Conservation (phyloP, 179 eudicot genomes). For the Vitellaria paradoxa region DNA sequence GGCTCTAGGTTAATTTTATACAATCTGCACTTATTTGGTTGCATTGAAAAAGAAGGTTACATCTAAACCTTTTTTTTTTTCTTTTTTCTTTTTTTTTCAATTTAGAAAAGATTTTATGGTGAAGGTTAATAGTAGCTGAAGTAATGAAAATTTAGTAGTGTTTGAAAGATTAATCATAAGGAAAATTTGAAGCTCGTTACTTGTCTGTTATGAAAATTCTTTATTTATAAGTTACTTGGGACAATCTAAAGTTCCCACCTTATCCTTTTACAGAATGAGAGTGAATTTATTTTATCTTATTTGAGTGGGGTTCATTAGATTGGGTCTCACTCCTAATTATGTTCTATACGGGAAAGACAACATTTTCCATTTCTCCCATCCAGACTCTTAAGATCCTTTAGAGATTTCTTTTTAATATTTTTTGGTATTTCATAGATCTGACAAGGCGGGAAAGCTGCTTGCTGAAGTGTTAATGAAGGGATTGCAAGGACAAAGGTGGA, state of each 20-base stretch:
- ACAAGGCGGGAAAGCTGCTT: slow-evolving; percentile 94
- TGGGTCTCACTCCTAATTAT: slow-evolving; percentile 1
- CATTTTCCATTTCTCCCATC: not conserved
- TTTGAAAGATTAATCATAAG: not conserved
- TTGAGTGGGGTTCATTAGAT: not conserved
- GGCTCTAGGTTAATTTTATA: slow-evolving; percentile 1
- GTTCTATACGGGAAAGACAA: not conserved
- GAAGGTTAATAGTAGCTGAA: not conserved
- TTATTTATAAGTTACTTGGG: not conserved
- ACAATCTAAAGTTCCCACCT: not conserved
- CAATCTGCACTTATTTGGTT: not conserved
- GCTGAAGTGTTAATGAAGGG: slow-evolving; percentile 89
- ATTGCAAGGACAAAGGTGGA: slow-evolving; percentile 86
- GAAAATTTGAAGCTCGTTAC: not conserved
- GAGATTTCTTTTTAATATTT: not conserved
- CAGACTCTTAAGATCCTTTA: not conserved
- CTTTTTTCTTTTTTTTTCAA: not conserved
- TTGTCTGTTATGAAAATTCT: not conserved
- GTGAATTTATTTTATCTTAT: not conserved
- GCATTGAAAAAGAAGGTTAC: not conserved
- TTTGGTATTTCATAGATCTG: slow-evolving; percentile 50
- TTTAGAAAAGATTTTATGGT: not conserved
- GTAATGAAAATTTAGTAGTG: not conserved
- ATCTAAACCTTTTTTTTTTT: not conserved
- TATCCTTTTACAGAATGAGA: not conserved